Percentiles rank a stretch among this genome's conserved stretches.
Conservation (phyloP, 2,329 filamentous ascomycete species). For the Ophiosphaerella narmari region DNA sequence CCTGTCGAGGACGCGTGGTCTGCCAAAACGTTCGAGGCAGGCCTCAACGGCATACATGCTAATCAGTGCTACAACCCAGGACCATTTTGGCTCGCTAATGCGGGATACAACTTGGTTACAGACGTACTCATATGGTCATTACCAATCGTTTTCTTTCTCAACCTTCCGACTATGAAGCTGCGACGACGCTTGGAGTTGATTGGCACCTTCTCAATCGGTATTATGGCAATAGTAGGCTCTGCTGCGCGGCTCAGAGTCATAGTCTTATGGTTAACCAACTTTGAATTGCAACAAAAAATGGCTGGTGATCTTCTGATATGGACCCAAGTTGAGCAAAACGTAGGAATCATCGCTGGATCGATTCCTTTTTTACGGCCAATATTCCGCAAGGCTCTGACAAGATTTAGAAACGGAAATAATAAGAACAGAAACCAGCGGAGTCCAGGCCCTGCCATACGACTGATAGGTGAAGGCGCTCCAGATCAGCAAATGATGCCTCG, state of each 20-base stretch:
- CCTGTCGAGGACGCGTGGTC: constrained; percentile 35
- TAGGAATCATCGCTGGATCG: constrained; percentile 38
- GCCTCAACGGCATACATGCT: constrained; percentile 17
- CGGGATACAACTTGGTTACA: constrained; percentile 45
- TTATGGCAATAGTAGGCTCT: constrained; percentile 38
- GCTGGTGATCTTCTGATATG: constrained; percentile 32
- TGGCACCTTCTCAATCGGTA: constrained; percentile 39
- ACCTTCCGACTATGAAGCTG: constrained; percentile 50
- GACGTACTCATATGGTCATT: constrained; percentile 20
- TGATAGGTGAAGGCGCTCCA: constrained; percentile 14
- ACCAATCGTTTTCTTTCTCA: constrained; percentile 51
- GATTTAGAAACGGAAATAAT: background rate
- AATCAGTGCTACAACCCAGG: constrained; percentile 31
- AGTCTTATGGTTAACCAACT: constrained; percentile 30
- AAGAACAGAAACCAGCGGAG: constrained; percentile 15
- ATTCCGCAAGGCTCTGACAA: constrained; percentile 15
- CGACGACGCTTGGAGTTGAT: constrained; percentile 57
- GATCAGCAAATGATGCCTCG: constrained; percentile 12
- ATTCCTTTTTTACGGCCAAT: constrained; percentile 39
- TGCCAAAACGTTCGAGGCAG: constrained; percentile 22
- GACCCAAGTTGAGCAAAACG: constrained; percentile 39
- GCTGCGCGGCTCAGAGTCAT: constrained; percentile 33
- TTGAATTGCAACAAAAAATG: constrained; percentile 15
- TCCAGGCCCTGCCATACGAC: constrained; percentile 12
- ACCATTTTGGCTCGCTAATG: constrained; percentile 43